Conservation (phyloP, 805 yeast genomes). For the Candida ortonii region DNA sequence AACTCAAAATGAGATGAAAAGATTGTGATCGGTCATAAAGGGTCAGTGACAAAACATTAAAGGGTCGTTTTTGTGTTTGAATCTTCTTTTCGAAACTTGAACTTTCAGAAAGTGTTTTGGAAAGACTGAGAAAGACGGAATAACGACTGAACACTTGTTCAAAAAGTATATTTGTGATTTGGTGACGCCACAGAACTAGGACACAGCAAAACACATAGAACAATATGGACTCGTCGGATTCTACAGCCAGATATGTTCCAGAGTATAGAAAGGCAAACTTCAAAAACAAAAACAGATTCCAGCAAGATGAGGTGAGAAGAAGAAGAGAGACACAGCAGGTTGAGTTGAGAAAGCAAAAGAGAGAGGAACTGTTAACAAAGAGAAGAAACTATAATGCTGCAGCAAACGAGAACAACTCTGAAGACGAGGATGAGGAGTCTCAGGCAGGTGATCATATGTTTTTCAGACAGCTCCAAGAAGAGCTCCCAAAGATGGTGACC, state of each 20-base stretch:
- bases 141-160: too few relatives aligned
- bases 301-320: conserved; percentile 94
- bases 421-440: conserved; percentile 46
- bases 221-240: conserved; percentile 63
- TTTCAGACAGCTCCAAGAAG: conserved; percentile 52
- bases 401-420: conserved; percentile 50
- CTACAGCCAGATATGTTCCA: conserved; percentile 84
- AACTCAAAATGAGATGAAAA: conserved; percentile 1
- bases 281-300: conserved; percentile 91
- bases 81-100: too few relatives aligned
- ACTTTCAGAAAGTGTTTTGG: too few relatives aligned
- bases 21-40: conserved; percentile 4
- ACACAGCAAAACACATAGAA: conserved; percentile 1
- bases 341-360: conserved; percentile 91
- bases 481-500: conserved; percentile 82
- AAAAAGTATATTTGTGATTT: too few relatives aligned
- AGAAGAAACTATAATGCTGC: conserved; percentile 69
- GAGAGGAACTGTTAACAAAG: conserved; percentile 92
- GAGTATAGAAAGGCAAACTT: conserved; percentile 96
- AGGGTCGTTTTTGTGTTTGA: too few relatives aligned
- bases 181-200: conserved; percentile 2
- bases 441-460: conserved; percentile 34
- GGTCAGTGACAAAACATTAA: not conserved
- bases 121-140: too few relatives aligned
- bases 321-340: conserved; percentile 97